A percentile compares a stretch with the other conserved stretches of the same genome.
Conservation (phyloP, 2,329 filamentous ascomycete genomes). For the Fusarium chaquense region DNA sequence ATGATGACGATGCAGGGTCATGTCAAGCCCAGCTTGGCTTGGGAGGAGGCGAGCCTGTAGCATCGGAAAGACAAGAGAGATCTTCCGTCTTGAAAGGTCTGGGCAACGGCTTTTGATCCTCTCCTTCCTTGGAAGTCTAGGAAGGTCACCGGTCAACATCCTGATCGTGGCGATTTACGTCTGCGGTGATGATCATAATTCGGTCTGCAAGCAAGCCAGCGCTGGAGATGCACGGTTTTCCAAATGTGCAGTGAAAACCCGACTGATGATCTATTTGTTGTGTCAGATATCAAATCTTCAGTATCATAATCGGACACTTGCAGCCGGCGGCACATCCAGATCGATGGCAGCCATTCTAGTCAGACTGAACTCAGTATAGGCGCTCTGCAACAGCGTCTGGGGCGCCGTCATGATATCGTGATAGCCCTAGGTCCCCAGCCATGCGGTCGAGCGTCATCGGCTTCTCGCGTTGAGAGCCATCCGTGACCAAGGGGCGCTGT, state of each 20-base stretch:
- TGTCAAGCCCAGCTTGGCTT: constrained; percentile 11
- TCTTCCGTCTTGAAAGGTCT: constrained; percentile 10
- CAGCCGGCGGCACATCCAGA: constrained; percentile 26
- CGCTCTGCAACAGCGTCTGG: constrained; percentile 15
- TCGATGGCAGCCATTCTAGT: constrained; percentile 22
- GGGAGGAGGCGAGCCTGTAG: constrained; percentile 21
- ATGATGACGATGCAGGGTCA: constrained; percentile 28
- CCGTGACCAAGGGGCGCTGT: constrained; percentile 9
- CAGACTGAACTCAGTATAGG: constrained; percentile 18
- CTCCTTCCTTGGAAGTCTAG: constrained; percentile 1
- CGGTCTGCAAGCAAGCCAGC: constrained; percentile 8
- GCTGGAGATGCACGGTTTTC: constrained; percentile 8
- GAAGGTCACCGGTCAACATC: constrained; percentile 13
- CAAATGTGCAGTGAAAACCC: constrained; percentile 3
- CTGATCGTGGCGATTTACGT: constrained; percentile 24
- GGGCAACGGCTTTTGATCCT: background rate
- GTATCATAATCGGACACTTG: constrained; percentile 33
- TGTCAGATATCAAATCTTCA: constrained; percentile 24
- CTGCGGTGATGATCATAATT: constrained; percentile 12
- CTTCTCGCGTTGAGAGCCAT: constrained; percentile 22
- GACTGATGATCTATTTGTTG: constrained; percentile 7
- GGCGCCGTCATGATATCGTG: constrained; percentile 22
- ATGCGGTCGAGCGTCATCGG: constrained; percentile 37
- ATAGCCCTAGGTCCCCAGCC: constrained; percentile 12
- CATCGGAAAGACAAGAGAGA: constrained; percentile 2